phyloP scores from a whole-genome alignment of 2,329 filamentous ascomycete genomes.

The Trichoderma guizhouense region DNA sequence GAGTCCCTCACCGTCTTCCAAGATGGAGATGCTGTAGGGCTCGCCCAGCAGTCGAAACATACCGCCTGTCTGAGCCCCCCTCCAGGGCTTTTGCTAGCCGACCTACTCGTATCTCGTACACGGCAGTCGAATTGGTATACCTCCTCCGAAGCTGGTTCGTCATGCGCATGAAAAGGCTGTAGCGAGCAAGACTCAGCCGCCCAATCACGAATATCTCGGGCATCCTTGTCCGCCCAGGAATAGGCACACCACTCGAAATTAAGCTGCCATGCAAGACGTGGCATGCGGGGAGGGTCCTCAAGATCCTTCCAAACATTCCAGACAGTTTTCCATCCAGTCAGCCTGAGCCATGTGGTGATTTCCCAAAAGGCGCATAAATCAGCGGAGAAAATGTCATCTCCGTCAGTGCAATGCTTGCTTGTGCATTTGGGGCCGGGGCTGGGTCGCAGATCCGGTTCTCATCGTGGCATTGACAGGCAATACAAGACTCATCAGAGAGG shows the following conservation, averaged over 20 bases:
- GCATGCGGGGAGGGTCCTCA: not conserved
- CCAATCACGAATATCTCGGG: not conserved
- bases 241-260: not conserved
- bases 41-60: not conserved
- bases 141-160: not conserved
- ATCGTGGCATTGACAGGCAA: not conserved
- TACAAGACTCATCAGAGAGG: not conserved
- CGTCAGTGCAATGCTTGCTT: not conserved
- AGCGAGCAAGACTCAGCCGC: not conserved
- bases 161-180: constrained; percentile 9
- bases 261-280: not conserved
- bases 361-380: not conserved
- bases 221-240: not conserved
- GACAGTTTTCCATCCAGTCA: not conserved
- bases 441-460: not conserved
- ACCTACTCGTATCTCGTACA: not conserved
- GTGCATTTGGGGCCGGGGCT: not conserved
- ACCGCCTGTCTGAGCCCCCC: not conserved
- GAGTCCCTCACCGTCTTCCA: not conserved
- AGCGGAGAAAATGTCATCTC: not conserved
- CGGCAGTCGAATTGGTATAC: not conserved
- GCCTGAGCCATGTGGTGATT: not conserved
- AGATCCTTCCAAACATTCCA: not conserved
- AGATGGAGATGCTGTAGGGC: not conserved
- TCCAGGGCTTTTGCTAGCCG: not conserved